A percentile compares a stretch with the other conserved stretches of the same genome.
phyloP scores from a whole-genome alignment of 371 early-diverging fungal species.

The Mucor piriformis region DNA sequence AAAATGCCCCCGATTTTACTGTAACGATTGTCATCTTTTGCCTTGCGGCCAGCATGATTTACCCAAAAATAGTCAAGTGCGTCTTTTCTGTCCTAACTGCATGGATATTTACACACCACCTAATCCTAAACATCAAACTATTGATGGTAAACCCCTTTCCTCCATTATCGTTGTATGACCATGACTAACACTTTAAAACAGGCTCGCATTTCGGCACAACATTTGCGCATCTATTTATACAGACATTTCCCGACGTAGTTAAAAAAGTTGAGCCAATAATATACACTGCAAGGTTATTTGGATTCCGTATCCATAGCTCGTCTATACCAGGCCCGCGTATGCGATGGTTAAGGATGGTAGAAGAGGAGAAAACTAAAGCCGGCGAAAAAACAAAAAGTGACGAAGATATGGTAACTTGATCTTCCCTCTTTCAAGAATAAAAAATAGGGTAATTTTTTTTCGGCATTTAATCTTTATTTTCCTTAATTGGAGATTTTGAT shows the following conservation, averaged over 20 bases:
- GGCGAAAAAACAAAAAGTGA: neutral
- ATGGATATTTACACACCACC: slow-evolving; percentile 86
- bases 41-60: slow-evolving; percentile 84
- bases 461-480: neutral
- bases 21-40: slow-evolving; percentile 70
- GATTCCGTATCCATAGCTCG: slow-evolving; percentile 72
- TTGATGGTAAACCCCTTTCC: slow-evolving; percentile 91
- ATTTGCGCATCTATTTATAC: slow-evolving; percentile 91
- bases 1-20: slow-evolving; percentile 79
- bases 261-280: slow-evolving; percentile 48
- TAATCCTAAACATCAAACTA: slow-evolving; percentile 62
- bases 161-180: neutral
- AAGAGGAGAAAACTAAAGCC: neutral
- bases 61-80: slow-evolving; percentile 61
- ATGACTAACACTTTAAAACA: slow-evolving; percentile 16
- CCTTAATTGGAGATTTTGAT: neutral
- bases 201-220: slow-evolving; percentile 96
- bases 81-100: slow-evolving; percentile 84
- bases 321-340: slow-evolving; percentile 68
- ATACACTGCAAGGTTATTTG: slow-evolving; percentile 80
- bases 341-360: slow-evolving; percentile 75
- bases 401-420: neutral
- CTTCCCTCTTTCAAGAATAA: neutral
- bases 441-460: neutral
- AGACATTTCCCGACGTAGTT: slow-evolving; percentile 76